Evolutionary conservation across 176 grass and related monocot genomes (phyloP), one percentile per base, ranked within the genome.

Genomic region (Bolboschoenus planiculmis): DNA sequence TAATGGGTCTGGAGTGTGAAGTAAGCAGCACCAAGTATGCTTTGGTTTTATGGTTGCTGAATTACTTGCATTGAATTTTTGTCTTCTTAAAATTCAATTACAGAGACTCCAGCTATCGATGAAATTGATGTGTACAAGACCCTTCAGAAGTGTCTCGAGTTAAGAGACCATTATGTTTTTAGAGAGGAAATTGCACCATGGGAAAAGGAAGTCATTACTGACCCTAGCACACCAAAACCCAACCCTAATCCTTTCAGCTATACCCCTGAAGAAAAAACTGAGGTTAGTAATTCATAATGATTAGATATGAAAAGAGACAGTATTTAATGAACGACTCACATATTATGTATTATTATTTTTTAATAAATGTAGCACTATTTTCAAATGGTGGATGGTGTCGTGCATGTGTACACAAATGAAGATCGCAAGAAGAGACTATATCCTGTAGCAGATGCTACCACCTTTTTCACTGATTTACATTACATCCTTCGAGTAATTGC

Each of bases 391-490:
- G 96, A 99, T 81, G 96, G 96, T 43, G 92, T 99, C 18, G 91
- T 95, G 48, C 92, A 95, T 68, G 92, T 99, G 78, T 95, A 93
- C 88, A 80, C 50, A 6, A 83, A 90, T 87, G 88, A 99, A 84
- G 86, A 90, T 10, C 83, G 96, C 89, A 89, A 90, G 80, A 91
- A 99, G 81, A 93, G 86, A 58, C 46, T 93, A 77, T 99, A 93
- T 87, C 90, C 89, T 60, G 87, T 99, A 29, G 92, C 87, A 87
- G 92, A 95, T 88, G 96, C 96, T 30, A 99, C 96, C 48, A 95
- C 96, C 40, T 99, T 99, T 83, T 99, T 99, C 81, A 99, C 96
- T 48, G 96, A 99, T 62, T 87, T 95, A 86, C 96, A 99, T 88
- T 86, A 99, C 87, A 87, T 99, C 51, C 92, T 99, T 37, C 86